Evolutionary conservation across 2,329 filamentous ascomycete species (phyloP).

Genomic region (Basipetospora sp.): DNA sequence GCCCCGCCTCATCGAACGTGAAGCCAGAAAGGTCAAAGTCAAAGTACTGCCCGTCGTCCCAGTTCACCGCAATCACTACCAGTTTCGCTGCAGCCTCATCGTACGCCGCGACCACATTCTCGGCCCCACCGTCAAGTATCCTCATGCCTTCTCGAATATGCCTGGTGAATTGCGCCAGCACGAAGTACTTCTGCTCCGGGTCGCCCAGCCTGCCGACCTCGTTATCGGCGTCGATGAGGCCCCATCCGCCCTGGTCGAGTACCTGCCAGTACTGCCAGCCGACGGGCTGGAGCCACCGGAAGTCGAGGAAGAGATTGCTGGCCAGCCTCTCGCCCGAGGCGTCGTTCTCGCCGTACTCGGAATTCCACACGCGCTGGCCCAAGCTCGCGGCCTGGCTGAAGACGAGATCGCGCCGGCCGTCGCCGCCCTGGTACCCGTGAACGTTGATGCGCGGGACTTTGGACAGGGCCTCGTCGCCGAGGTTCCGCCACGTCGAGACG

Average conservation of each 20-base stretch:
- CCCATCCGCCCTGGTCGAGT: conserved; percentile 26
- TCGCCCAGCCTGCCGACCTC: conserved; percentile 16
- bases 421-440: conserved; percentile 26
- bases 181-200: conserved; percentile 24
- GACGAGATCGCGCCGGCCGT: conserved; percentile 20
- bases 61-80: conserved; percentile 26
- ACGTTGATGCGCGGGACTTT: conserved; percentile 25
- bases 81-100: conserved; percentile 19
- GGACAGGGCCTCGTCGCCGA: conserved; percentile 14
- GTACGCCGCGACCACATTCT: conserved; percentile 25
- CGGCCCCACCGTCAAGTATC: conserved; percentile 19
- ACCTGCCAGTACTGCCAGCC: conserved; percentile 32
- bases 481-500: conserved; percentile 18
- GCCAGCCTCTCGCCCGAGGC: conserved; percentile 56
- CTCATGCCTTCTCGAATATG: conserved; percentile 27
- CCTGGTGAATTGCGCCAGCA: conserved; percentile 26
- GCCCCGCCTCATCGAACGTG: conserved; percentile 16
- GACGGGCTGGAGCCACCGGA: conserved; percentile 24
- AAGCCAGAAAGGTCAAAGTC: conserved; percentile 25
- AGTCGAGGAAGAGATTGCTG: conserved; percentile 43
- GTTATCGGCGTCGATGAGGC: conserved; percentile 25
- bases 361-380: conserved; percentile 25
- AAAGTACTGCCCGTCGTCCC: conserved; percentile 20
- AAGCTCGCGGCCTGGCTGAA: conserved; percentile 14
- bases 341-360: conserved; percentile 56